A percentile compares a stretch with the other conserved stretches of the same genome.
These are phyloP conservation scores for Triticum aestivum DNA, from an alignment of 176 grass and related monocot genomes.

Conservation along the genomic window DNA sequence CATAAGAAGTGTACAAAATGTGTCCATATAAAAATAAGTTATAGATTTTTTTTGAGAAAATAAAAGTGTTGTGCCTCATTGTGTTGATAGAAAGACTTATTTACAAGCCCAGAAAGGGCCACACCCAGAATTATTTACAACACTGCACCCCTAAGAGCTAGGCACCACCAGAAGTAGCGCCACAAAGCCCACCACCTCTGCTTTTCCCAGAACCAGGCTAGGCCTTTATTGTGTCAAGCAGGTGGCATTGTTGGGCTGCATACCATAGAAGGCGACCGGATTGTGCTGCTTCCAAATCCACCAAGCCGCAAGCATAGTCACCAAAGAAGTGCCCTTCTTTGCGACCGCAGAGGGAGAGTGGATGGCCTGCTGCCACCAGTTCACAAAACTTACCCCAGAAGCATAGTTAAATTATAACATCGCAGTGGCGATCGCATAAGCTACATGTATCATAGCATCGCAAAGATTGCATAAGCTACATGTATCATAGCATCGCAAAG, in stretches of 20 bases:
- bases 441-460: neutral
- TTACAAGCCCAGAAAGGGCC: neutral
- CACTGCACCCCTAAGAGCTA: no score
- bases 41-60: neutral
- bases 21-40: neutral
- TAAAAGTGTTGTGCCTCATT: neutral
- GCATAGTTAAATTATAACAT: neutral
- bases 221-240: neutral
- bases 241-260: neutral
- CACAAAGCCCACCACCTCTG: neutral
- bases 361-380: neutral
- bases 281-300: neutral
- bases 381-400: neutral
- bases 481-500: neutral
- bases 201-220: neutral
- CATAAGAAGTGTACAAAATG: neutral
- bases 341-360: neutral
- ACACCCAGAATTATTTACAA: no score
- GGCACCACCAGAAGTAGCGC: no score
- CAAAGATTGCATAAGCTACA: neutral
- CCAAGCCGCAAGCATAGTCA: neutral
- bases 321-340: neutral
- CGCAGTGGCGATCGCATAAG: neutral
- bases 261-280: neutral
- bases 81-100: neutral